Evolutionary conservation across 2,329 filamentous ascomycete species (phyloP).

Genomic region (Colletotrichum orchidophilum): DNA sequence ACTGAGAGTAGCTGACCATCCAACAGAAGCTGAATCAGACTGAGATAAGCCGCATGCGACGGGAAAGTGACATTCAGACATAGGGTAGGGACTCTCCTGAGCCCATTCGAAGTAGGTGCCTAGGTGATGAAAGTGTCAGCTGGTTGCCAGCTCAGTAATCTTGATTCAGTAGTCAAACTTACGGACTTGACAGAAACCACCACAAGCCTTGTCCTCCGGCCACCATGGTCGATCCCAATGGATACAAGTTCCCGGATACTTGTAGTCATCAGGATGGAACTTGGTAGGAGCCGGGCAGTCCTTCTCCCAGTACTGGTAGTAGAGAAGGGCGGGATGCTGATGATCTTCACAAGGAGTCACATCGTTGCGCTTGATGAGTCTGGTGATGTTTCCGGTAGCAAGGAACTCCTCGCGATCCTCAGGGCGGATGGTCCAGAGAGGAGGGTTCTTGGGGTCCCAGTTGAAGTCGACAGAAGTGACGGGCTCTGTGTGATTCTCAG

Average conservation of each 20-base stretch:
- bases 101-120: conserved; percentile 37
- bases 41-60: conserved; percentile 40
- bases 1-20: too few species aligned
- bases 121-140: too few species aligned
- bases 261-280: not conserved
- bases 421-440: not conserved
- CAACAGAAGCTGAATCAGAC: too few species aligned
- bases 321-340: not conserved
- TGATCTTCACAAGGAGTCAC: not conserved
- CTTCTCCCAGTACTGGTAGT: not conserved
- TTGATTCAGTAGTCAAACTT: not conserved
- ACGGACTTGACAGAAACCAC: conserved; percentile 1
- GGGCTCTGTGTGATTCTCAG: not conserved
- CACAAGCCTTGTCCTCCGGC: not conserved
- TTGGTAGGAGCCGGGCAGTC: not conserved
- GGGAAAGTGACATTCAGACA: conserved; percentile 46
- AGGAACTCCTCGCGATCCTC: not conserved
- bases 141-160: too few species aligned
- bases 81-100: conserved; percentile 48
- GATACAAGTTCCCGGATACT: not conserved
- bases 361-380: too few species aligned
- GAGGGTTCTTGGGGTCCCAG: not conserved
- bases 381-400: too few species aligned
- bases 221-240: not conserved
- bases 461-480: not conserved